These are phyloP conservation scores for Platanthera zijinensis DNA, from an alignment of 106 monocot genomes.

Conservation along the genomic window DNA sequence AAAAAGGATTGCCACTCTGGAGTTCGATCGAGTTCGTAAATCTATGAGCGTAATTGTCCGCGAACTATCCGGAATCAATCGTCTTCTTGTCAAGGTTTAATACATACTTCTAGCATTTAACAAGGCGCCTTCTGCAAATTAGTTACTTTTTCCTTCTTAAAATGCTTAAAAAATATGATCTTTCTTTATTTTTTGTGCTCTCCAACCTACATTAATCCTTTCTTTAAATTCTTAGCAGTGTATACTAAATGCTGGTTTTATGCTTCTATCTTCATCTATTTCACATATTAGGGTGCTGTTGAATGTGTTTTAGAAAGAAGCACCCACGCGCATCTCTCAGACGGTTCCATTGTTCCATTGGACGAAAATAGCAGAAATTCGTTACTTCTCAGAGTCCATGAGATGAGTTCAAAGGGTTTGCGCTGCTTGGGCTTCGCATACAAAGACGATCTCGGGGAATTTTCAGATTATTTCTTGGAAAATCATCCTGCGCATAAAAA, in stretches of 20 bases:
- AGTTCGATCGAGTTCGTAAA: slow-evolving; percentile 61
- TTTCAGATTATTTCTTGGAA: slow-evolving; percentile 45
- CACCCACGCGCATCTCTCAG: slow-evolving; percentile 33
- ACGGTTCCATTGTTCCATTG: slow-evolving; percentile 48
- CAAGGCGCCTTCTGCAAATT: background rate
- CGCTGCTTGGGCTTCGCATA: slow-evolving; percentile 68
- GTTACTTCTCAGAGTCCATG: slow-evolving; percentile 37
- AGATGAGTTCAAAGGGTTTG: slow-evolving; percentile 72
- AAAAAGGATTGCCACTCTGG: slow-evolving; percentile 49
- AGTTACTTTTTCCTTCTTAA: background rate
- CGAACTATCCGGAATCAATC: slow-evolving; percentile 38
- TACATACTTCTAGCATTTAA: too few relatives aligned
- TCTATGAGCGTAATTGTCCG: slow-evolving; percentile 67
- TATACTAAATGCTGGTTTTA: background rate
- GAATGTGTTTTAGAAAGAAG: slow-evolving; percentile 59
- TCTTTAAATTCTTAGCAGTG: background rate
- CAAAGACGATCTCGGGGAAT: slow-evolving; percentile 58
- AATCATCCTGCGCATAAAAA: slow-evolving; percentile 50
- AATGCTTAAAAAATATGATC: background rate
- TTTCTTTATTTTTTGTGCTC: background rate
- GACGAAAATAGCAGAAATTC: slow-evolving; percentile 36
- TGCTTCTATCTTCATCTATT: background rate
- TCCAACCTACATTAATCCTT: background rate
- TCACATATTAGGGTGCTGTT: slow-evolving; percentile 43
- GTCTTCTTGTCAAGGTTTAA: slow-evolving; percentile 62